phyloP scores from a whole-genome alignment of 495 filamentous ascomycete genomes.

The Penicillium bovifimosum region DNA sequence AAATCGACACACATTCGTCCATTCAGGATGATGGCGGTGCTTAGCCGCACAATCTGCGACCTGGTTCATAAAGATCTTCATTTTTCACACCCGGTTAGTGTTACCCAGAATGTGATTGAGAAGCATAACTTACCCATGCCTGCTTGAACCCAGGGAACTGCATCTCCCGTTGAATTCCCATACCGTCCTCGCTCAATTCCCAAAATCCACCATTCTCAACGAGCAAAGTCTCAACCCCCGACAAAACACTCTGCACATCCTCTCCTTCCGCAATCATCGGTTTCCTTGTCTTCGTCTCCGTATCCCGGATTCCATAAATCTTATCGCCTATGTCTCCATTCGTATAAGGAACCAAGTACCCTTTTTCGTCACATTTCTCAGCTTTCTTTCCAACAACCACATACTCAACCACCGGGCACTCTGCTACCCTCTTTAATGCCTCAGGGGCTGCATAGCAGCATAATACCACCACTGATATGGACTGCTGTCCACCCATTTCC shows the following conservation, averaged over 20 bases:
- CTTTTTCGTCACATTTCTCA: neutral
- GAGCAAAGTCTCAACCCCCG: neutral
- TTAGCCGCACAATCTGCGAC: neutral
- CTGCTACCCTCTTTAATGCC: neutral
- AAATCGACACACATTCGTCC: conserved; percentile 1
- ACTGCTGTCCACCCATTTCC: neutral
- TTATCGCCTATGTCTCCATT: conserved; percentile 1
- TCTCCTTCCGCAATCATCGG: neutral
- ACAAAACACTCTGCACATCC: neutral
- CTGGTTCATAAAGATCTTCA: neutral
- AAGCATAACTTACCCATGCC: neutral
- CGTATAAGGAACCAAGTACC: neutral
- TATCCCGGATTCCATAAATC: neutral
- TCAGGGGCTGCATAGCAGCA: neutral
- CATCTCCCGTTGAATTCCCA: neutral
- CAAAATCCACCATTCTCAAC: conserved; percentile 1
- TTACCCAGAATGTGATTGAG: neutral
- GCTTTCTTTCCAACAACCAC: neutral
- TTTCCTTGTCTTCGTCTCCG: neutral
- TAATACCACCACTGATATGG: neutral
- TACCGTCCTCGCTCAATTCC: neutral
- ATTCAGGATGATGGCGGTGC: conserved; percentile 1
- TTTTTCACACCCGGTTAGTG: neutral
- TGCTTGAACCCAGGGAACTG: neutral
- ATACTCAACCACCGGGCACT: neutral